phyloP scores from a whole-genome alignment of 371 early-diverging fungal genomes.

The Mucor saturninus region DNA sequence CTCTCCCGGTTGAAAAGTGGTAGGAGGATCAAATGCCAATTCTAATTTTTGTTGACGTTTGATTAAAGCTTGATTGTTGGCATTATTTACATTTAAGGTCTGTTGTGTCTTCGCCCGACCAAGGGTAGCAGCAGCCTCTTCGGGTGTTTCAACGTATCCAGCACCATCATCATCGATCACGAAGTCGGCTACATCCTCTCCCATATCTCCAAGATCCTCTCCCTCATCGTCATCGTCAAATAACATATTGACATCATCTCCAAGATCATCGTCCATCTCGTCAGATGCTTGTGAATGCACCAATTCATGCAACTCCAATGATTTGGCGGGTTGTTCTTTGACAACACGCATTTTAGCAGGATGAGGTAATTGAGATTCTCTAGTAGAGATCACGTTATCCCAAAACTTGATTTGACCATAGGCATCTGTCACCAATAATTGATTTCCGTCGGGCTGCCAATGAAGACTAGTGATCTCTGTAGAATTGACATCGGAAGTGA shows the following conservation, averaged over 20 bases:
- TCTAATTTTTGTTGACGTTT: slow-evolving; percentile 14
- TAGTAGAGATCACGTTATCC: slow-evolving; percentile 54
- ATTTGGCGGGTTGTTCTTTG: background rate
- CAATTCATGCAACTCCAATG: no score
- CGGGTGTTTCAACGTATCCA: slow-evolving; percentile 56
- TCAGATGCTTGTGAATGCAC: no score
- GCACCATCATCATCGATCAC: slow-evolving; percentile 41
- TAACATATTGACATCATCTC: slow-evolving; percentile 1
- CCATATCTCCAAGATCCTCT: slow-evolving; percentile 3
- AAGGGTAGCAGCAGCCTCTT: background rate
- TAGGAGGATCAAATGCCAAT: slow-evolving; percentile 30
- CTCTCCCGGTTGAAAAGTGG: slow-evolving; percentile 65
- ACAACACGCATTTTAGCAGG: slow-evolving; percentile 10
- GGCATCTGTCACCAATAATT: slow-evolving; percentile 38
- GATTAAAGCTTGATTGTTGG: background rate
- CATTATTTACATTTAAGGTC: background rate
- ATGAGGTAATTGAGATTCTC: slow-evolving; percentile 37
- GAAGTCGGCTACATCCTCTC: slow-evolving; percentile 10
- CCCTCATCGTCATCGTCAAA: slow-evolving; percentile 5
- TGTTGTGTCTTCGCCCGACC: background rate
- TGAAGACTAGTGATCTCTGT: slow-evolving; percentile 40
- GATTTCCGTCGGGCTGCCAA: slow-evolving; percentile 63
- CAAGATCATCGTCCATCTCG: background rate
- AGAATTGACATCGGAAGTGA: slow-evolving; percentile 30
- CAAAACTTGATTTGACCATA: slow-evolving; percentile 45